A percentile compares a stretch with the other conserved stretches of the same genome.
Evolutionary conservation across 148 eudicot species (phyloP).

Genomic region (Amaranthus cruentus): DNA sequence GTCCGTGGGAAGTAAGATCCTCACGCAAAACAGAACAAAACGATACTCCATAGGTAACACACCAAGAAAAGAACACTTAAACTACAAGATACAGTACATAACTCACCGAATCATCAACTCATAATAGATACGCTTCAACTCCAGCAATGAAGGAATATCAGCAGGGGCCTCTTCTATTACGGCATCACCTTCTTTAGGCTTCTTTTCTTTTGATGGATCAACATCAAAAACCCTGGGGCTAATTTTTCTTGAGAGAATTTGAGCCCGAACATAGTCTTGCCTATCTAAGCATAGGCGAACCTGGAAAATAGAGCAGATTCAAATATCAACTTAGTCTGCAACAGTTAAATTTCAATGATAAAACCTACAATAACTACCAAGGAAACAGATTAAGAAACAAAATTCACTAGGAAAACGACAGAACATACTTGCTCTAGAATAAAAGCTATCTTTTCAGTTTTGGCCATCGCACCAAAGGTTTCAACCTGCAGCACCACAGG

Average conservation of each 20-base stretch:
- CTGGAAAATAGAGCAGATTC: constrained; percentile 28
- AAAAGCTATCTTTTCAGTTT: constrained; percentile 91
- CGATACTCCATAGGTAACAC: neutral
- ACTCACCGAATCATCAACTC: constrained; percentile 76
- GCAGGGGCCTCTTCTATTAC: constrained; percentile 83
- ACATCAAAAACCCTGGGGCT: constrained; percentile 89
- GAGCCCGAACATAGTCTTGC: constrained; percentile 87
- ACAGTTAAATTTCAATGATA: neutral
- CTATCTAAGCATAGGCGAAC: constrained; percentile 90
- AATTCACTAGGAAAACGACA: neutral
- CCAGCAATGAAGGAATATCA: constrained; percentile 66
- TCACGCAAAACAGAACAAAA: neutral
- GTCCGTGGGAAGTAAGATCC: neutral
- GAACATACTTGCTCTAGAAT: constrained; percentile 87
- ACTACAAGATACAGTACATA: neutral
- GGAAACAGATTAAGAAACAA: neutral
- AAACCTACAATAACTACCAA: neutral
- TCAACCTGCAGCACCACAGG: constrained; percentile 56
- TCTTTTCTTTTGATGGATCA: constrained; percentile 67
- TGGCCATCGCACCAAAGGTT: constrained; percentile 97
- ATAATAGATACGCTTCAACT: constrained; percentile 71
- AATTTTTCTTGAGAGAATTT: constrained; percentile 84
- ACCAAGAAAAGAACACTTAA: neutral
- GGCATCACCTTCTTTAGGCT: constrained; percentile 72
- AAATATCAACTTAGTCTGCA: constrained; percentile 2